Conservation (phyloP, 306 rosid species). For the Pterocarpus santalinus region DNA sequence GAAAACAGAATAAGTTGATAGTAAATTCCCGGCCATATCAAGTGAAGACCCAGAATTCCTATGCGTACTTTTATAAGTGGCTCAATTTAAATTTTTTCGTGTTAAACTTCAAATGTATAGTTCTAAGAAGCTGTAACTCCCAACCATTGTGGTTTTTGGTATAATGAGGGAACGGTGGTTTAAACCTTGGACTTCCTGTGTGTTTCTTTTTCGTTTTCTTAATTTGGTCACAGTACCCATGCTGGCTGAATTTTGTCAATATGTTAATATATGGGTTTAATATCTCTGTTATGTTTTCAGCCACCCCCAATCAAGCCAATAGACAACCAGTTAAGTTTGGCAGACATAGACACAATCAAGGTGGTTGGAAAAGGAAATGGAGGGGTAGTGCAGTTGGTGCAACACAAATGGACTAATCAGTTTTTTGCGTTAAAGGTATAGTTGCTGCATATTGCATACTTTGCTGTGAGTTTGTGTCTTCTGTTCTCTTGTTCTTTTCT, state of each 20-base stretch:
- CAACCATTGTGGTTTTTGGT: slow-evolving; percentile 35
- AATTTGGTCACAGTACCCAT: not conserved
- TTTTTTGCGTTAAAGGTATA: slow-evolving; percentile 97
- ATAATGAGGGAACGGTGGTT: not conserved
- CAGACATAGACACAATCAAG: slow-evolving; percentile 78
- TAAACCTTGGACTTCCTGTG: not conserved
- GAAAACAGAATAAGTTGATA: too few relatives aligned
- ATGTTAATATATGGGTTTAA: slow-evolving; percentile 44
- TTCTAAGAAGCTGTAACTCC: not conserved
- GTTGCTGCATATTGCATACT: slow-evolving; percentile 23
- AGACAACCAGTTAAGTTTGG: slow-evolving; percentile 83
- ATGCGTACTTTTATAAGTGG: not conserved
- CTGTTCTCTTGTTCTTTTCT: slow-evolving; percentile 9
- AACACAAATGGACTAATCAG: slow-evolving; percentile 98
- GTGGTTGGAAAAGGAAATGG: slow-evolving; percentile 97
- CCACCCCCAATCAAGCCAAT: slow-evolving; percentile 88
- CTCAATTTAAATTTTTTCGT: slow-evolving; percentile 4
- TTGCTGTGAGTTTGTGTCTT: slow-evolving; percentile 21
- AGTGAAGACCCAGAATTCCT: too few relatives aligned
- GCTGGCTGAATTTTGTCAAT: slow-evolving; percentile 26
- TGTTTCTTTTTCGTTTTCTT: not conserved
- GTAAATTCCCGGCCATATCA: too few relatives aligned
- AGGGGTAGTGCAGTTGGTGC: slow-evolving; percentile 94
- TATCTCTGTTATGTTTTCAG: slow-evolving; percentile 58
- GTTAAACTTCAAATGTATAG: slow-evolving; percentile 2